Conservation (phyloP, 2,329 filamentous ascomycete genomes). For the Uncinocarpus reesii region DNA sequence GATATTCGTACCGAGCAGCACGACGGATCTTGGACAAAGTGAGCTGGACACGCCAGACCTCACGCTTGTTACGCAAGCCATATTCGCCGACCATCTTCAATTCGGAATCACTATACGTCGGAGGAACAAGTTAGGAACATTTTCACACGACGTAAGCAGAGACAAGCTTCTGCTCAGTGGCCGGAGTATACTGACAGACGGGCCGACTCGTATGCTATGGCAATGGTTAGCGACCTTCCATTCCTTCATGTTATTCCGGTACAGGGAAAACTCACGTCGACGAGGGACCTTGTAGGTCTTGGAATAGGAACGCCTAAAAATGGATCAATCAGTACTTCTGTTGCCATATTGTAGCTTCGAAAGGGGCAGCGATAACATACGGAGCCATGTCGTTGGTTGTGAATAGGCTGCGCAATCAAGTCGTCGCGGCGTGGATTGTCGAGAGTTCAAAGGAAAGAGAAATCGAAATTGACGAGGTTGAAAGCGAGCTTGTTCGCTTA, state of each 20-base stretch:
- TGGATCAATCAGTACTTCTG: constrained; percentile 21
- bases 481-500: constrained; percentile 16
- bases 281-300: constrained; percentile 99
- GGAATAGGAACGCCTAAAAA: constrained; percentile 62
- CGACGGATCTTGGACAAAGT: constrained; percentile 99
- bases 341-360: background rate
- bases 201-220: constrained; percentile 84
- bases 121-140: constrained; percentile 52
- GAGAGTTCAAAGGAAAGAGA: constrained; percentile 7
- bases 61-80: constrained; percentile 99
- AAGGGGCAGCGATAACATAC: constrained; percentile 22
- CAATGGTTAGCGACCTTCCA: constrained; percentile 30
- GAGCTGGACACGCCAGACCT: constrained; percentile 99
- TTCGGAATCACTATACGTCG: constrained; percentile 78
- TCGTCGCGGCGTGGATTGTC: constrained; percentile 17
- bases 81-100: constrained; percentile 99
- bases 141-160: constrained; percentile 86
- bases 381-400: constrained; percentile 38
- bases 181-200: constrained; percentile 92
- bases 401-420: constrained; percentile 25
- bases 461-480: constrained; percentile 10
- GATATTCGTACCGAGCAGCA: constrained; percentile 82
- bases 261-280: constrained; percentile 55
- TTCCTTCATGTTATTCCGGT: too few species aligned
- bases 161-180: constrained; percentile 98